These are phyloP conservation scores for Geranium incanum DNA, from an alignment of 441 rosid genomes.

Conservation along the genomic window DNA sequence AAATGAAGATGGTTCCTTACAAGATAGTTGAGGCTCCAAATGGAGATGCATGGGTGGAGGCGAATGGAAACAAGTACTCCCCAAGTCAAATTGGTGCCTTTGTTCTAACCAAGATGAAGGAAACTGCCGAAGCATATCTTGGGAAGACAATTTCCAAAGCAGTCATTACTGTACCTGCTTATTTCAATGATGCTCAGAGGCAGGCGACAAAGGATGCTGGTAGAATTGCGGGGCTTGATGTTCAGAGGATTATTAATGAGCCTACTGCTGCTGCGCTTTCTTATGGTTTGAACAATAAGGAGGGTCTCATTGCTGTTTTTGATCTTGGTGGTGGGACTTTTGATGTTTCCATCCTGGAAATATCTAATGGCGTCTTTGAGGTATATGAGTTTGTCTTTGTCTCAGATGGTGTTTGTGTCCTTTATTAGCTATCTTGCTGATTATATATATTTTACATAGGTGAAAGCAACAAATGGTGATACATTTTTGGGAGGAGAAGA, in stretches of 20 bases:
- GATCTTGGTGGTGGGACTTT: constrained; percentile 58
- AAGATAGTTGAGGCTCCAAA: constrained; percentile 83
- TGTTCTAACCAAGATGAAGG: constrained; percentile 76
- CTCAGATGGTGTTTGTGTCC: background rate
- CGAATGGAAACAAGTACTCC: constrained; percentile 74
- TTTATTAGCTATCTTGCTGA: background rate
- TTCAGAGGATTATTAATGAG: constrained; percentile 79
- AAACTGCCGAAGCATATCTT: constrained; percentile 78
- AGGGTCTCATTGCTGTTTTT: constrained; percentile 60
- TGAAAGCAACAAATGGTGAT: constrained; percentile 95
- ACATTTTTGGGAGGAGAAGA: constrained; percentile 97
- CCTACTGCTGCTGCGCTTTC: constrained; percentile 96
- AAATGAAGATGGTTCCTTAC: constrained; percentile 90
- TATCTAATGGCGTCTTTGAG: constrained; percentile 93
- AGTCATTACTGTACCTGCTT: constrained; percentile 81
- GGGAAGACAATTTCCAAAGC: constrained; percentile 68
- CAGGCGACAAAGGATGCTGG: constrained; percentile 96
- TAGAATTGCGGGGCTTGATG: constrained; percentile 78
- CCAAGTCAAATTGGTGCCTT: constrained; percentile 87
- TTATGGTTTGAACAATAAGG: constrained; percentile 87
- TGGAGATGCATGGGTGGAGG: constrained; percentile 94
- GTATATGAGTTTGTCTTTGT: constrained; percentile 25
- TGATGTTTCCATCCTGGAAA: constrained; percentile 79
- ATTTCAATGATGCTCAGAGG: constrained; percentile 89
- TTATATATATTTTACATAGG: constrained; percentile 31